Percentiles rank a stretch among this genome's conserved stretches.
These are phyloP conservation scores for Lipomyces anomalus DNA, from an alignment of 805 yeast genomes.

Conservation along the genomic window DNA sequence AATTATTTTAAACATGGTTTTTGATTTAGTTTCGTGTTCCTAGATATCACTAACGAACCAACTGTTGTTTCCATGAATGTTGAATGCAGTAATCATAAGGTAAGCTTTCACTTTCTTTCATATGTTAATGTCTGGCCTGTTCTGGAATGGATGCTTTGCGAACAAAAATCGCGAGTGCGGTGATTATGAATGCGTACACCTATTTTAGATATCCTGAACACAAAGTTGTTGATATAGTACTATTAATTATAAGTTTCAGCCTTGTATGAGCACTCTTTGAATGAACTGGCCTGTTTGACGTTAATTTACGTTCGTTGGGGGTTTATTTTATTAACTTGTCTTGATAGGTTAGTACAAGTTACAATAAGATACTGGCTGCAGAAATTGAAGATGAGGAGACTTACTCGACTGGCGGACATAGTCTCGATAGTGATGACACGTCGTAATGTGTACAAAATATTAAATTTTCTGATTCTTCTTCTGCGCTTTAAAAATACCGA, in stretches of 20 bases:
- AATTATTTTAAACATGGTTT: too few species aligned
- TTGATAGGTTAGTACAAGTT: not conserved
- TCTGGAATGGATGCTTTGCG: too few species aligned
- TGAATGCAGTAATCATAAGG: too few species aligned
- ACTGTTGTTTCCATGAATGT: too few species aligned
- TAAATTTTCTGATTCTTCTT: not conserved
- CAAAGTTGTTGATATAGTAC: not conserved
- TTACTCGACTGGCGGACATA: slow-evolving; percentile 23
- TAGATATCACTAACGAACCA: too few species aligned
- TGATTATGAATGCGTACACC: too few species aligned
- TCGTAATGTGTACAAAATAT: slow-evolving; percentile 21
- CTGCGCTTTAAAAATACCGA: too few species aligned
- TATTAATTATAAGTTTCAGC: slow-evolving; percentile 19
- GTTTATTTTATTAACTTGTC: not conserved
- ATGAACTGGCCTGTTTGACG: not conserved
- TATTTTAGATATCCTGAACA: too few species aligned
- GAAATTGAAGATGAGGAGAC: slow-evolving; percentile 13
- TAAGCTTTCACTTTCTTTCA: too few species aligned
- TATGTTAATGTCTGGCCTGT: too few species aligned
- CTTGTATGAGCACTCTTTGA: slow-evolving; percentile 19
- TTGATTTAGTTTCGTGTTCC: too few species aligned
- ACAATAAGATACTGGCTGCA: not conserved
- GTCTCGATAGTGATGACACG: slow-evolving; percentile 11
- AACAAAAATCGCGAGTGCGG: too few species aligned
- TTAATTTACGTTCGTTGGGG: not conserved